phyloP scores from a whole-genome alignment of 2,329 filamentous ascomycete genomes.

The Lizonia empirigonia region DNA sequence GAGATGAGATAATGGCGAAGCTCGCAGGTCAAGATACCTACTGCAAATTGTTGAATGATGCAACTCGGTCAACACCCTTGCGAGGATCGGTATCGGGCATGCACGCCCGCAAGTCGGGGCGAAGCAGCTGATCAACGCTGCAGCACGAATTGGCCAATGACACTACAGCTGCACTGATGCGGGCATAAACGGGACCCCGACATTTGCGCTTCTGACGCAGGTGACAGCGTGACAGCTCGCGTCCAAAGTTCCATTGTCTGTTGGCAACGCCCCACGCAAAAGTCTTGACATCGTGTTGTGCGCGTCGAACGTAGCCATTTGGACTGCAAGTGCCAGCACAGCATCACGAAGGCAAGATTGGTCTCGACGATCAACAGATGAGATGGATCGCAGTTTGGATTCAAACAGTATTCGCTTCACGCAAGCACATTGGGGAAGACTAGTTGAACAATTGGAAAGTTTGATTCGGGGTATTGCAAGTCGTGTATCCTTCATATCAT shows the following conservation, averaged over 20 bases:
- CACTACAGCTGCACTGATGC: constrained; percentile 7
- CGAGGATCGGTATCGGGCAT: constrained; percentile 14
- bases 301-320: neutral
- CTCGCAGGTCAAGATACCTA: constrained; percentile 9
- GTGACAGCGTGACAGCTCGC: constrained; percentile 10
- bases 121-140: constrained; percentile 32
- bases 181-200: constrained; percentile 6
- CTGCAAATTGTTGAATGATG: constrained; percentile 15
- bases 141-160: constrained; percentile 32
- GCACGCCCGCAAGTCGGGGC: constrained; percentile 17
- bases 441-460: constrained; percentile 26
- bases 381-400: neutral
- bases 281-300: neutral
- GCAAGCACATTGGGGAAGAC: neutral
- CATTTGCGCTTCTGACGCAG: constrained; percentile 2
- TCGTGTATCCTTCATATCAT: constrained; percentile 42
- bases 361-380: neutral
- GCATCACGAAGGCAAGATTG: neutral
- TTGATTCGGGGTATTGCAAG: constrained; percentile 42
- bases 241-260: neutral
- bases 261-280: neutral
- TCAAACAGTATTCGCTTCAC: constrained; percentile 4
- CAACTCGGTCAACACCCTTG: constrained; percentile 13
- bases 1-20: constrained; percentile 5
- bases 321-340: neutral